These are phyloP conservation scores for Nannochloropsis oceanica DNA, from an alignment of 108 stramenopile genomes.

Conservation along the genomic window DNA sequence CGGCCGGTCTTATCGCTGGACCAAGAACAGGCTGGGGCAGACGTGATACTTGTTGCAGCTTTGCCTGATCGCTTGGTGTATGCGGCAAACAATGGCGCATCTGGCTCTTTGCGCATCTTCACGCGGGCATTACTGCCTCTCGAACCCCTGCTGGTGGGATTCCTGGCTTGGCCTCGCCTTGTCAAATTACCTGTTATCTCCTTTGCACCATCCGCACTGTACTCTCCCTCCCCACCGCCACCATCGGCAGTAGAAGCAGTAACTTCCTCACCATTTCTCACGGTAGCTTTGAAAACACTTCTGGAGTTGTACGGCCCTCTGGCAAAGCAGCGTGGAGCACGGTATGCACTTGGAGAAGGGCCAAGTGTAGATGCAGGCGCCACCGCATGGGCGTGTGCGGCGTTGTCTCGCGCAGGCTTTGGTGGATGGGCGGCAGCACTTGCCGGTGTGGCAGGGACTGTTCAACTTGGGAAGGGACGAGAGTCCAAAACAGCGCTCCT, in stretches of 20 bases:
- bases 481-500: too few relatives aligned
- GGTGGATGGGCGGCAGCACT: neutral
- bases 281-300: neutral
- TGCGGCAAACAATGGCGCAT: neutral
- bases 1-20: neutral
- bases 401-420: neutral
- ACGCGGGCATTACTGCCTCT: neutral
- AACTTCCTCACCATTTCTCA: neutral
- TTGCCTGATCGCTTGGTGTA: neutral
- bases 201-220: neutral
- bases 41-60: neutral
- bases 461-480: too few relatives aligned
- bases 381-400: neutral
- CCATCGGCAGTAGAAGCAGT: too few relatives aligned
- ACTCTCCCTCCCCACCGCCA: neutral
- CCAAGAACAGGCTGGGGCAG: neutral
- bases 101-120: neutral
- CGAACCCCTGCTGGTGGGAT: neutral
- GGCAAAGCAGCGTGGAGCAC: neutral
- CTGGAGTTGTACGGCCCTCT: neutral
- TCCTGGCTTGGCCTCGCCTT: neutral
- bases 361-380: neutral
- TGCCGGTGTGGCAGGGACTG: neutral
- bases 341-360: neutral
- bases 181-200: neutral